Evolutionary conservation across 2,329 filamentous ascomycete species (phyloP).

Genomic region (Ambrosiella cleistominuta): DNA sequence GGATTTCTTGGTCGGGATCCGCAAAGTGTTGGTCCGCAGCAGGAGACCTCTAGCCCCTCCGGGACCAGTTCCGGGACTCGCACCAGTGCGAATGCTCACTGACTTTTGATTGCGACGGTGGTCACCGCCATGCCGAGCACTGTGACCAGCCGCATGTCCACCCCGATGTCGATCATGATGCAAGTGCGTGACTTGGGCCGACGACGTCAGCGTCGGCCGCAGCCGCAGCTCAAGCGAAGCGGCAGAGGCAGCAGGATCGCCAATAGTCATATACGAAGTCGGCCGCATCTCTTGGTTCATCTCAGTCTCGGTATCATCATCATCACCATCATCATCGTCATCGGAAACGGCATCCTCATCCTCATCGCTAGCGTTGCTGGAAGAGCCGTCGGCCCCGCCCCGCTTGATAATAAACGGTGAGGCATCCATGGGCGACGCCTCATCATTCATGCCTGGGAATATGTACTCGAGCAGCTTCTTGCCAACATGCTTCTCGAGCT

Average conservation of each 20-base stretch:
- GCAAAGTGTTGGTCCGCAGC: constrained; percentile 26
- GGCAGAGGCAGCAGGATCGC: constrained; percentile 4
- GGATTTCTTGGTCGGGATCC: constrained; percentile 28
- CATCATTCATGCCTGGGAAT: constrained; percentile 67
- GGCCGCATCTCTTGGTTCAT: constrained; percentile 33
- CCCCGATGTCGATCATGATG: neutral
- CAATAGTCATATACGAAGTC: constrained; percentile 41
- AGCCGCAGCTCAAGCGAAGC: constrained; percentile 52
- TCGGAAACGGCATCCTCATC: constrained; percentile 22
- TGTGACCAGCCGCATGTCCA: neutral
- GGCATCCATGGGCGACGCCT: constrained; percentile 32
- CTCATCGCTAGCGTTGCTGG: constrained; percentile 16
- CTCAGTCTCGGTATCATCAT: constrained; percentile 5
- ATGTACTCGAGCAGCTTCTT: constrained; percentile 94
- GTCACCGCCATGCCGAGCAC: constrained; percentile 3
- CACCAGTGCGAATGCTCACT: constrained; percentile 29
- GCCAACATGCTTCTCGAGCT: constrained; percentile 81
- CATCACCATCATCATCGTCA: constrained; percentile 5
- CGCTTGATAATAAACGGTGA: constrained; percentile 41
- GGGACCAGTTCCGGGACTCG: neutral
- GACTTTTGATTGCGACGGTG: constrained; percentile 24
- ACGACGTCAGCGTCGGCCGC: constrained; percentile 55
- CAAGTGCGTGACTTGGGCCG: constrained; percentile 4
- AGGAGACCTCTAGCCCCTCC: constrained; percentile 33
- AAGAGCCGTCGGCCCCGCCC: constrained; percentile 15